These are phyloP conservation scores for Aspergillus cavernicola DNA, from an alignment of 495 filamentous ascomycete species.

Conservation along the genomic window DNA sequence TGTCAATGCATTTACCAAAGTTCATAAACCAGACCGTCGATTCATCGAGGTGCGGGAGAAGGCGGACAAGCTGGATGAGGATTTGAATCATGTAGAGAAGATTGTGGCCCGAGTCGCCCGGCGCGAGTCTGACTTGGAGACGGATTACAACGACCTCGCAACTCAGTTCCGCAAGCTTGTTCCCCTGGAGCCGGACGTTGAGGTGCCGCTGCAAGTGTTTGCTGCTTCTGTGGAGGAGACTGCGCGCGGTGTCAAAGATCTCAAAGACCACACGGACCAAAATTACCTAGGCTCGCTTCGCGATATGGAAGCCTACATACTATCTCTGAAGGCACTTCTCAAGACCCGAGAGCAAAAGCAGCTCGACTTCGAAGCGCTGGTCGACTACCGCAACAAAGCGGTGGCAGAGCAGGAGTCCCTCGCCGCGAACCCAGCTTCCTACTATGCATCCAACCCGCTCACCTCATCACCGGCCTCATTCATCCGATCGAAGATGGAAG, in stretches of 20 bases:
- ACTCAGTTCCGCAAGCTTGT: conserved; percentile 92
- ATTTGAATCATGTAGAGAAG: conserved; percentile 88
- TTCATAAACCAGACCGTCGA: conserved; percentile 89
- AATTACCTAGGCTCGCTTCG: conserved; percentile 87
- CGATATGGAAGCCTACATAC: conserved; percentile 91
- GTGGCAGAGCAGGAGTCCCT: conserved; percentile 85
- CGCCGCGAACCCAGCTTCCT: conserved; percentile 56
- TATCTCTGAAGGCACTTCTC: conserved; percentile 77
- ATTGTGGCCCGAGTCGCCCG: conserved; percentile 85
- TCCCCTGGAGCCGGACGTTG: conserved; percentile 82
- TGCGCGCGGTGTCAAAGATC: conserved; percentile 61
- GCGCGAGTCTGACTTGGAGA: conserved; percentile 82
- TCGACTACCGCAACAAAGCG: conserved; percentile 89
- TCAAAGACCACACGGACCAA: conserved; percentile 92
- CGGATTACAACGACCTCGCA: conserved; percentile 83
- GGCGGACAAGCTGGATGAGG: conserved; percentile 92
- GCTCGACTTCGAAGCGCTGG: conserved; percentile 92
- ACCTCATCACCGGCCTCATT: conserved; percentile 75
- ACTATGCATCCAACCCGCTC: conserved; percentile 55
- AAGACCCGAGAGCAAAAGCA: conserved; percentile 97
- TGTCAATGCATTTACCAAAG: conserved; percentile 94
- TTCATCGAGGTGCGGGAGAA: conserved; percentile 94
- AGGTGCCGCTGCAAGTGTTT: conserved; percentile 74
- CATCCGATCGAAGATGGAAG: conserved; percentile 91
- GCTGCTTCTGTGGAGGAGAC: conserved; percentile 83